Evolutionary conservation across 1,284 basidiomycete genomes (phyloP), one percentile per base, ranked within the genome.

Genomic region (Boletus calvinii): DNA sequence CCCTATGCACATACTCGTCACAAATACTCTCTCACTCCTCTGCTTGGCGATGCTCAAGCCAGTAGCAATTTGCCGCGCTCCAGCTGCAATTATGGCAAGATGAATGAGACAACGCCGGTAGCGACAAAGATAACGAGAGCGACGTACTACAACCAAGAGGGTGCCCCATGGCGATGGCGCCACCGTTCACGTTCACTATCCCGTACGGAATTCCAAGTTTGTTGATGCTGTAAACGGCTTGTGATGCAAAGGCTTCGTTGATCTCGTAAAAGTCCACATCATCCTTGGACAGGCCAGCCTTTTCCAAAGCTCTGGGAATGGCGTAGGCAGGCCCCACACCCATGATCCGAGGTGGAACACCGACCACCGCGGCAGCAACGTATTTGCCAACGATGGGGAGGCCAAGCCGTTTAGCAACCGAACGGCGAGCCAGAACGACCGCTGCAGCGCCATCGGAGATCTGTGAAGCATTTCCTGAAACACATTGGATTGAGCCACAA

Each of bases 361-460:
- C 94, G 34, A 94, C 85, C 20, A 83, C 84, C 38, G 82, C 77
- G 7, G 87, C 84, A 37, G 80, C 80, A 65, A 95, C 85, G 69
- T 85, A 98, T 77, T 98, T 98, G 74, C 92, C 97, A 53, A 96
- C 57, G 66, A 99, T 90, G 42, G 94, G 93, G 35, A 99, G 80
- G 39, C 92, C 90, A 57, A 96, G 86, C 65, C 87, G 89, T 73
- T 90, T 87, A 17, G 96, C 96, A 34, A 87, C 82, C 26, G 87
- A 90, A 52, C 96, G 85, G 55, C 93, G 83, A 32, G 92, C 81
- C 52, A 98, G 85, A 50, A 99, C 74, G 45, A 98, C 94, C 0
- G 95, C 95, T 44, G 95, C 94, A 20, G 96, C 96, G 56, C 96
- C 96, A 66, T 99, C 97, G n/a, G 93, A 94, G 43, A 99, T 85